These are phyloP conservation scores for Botrytis porri DNA, from an alignment of 2,329 filamentous ascomycete species.

Conservation along the genomic window DNA sequence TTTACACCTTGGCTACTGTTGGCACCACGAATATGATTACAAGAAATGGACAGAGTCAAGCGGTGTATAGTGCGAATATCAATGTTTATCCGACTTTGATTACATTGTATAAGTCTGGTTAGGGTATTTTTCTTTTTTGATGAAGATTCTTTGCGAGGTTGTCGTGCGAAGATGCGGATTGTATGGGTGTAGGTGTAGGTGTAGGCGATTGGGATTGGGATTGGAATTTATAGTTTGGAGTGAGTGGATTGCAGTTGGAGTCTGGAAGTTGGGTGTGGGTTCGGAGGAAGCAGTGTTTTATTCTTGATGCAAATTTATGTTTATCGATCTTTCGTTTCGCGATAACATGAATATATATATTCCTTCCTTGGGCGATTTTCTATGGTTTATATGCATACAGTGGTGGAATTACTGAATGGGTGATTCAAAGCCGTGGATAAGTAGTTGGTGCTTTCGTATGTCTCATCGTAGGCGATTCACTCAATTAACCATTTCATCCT, in stretches of 20 bases:
- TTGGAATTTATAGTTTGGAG: not conserved
- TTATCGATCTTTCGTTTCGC: not conserved
- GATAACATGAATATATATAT: not conserved
- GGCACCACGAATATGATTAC: conserved; percentile 30
- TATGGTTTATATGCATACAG: not conserved
- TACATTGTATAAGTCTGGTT: conserved; percentile 12
- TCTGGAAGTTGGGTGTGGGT: not conserved
- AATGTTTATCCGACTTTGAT: conserved; percentile 22
- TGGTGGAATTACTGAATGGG: not conserved
- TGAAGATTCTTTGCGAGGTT: not conserved
- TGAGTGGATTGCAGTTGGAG: not conserved
- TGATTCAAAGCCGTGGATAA: not conserved
- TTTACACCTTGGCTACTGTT: conserved; percentile 29
- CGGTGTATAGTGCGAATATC: conserved; percentile 24
- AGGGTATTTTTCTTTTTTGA: not conserved
- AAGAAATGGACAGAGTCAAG: conserved; percentile 21
- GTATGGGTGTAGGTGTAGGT: not conserved
- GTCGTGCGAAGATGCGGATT: not conserved
- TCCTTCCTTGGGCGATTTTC: not conserved
- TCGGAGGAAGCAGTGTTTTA: not conserved
- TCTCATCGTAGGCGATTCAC: not conserved
- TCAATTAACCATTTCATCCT: not conserved
- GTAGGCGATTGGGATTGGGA: not conserved
- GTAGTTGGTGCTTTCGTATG: not conserved
- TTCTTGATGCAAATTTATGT: not conserved